Conservation (phyloP, 805 yeast genomes). For the Starmerella gropengiesseri region DNA sequence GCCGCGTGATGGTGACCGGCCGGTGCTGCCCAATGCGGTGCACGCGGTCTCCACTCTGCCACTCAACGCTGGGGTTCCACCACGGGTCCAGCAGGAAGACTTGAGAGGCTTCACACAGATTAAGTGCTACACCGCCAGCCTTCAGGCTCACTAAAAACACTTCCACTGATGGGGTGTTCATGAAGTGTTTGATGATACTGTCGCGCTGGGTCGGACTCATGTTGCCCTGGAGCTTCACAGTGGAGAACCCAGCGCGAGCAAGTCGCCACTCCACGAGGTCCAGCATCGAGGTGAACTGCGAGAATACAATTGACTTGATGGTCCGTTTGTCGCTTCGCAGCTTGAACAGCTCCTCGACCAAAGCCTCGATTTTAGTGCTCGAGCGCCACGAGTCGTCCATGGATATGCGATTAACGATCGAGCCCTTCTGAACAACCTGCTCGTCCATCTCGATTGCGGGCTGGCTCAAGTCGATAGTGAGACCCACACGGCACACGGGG, state of each 20-base stretch:
- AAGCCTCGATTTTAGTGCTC: constrained; percentile 91
- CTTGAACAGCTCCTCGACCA: constrained; percentile 83
- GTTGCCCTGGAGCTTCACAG: constrained; percentile 89
- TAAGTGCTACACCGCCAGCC: constrained; percentile 98
- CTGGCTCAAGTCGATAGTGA: constrained; percentile 80
- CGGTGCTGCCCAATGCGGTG: constrained; percentile 94
- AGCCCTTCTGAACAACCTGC: constrained; percentile 37
- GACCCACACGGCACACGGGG: constrained; percentile 91
- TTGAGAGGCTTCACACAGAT: constrained; percentile 92
- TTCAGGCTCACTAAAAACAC: constrained; percentile 88
- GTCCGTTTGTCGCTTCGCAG: constrained; percentile 79
- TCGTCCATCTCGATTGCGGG: constrained; percentile 61
- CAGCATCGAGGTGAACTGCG: constrained; percentile 94
- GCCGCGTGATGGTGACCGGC: constrained; percentile 84
- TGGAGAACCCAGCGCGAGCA: constrained; percentile 86
- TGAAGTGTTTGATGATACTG: constrained; percentile 76
- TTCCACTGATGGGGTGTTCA: constrained; percentile 87
- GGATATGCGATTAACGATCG: constrained; percentile 78
- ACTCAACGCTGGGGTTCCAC: constrained; percentile 99
- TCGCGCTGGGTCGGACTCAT: constrained; percentile 96
- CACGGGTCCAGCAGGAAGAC: constrained; percentile 94
- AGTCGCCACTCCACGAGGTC: constrained; percentile 94
- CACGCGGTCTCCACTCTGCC: constrained; percentile 97
- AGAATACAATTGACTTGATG: constrained; percentile 89
- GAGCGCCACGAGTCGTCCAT: constrained; percentile 82